phyloP scores from a whole-genome alignment of 495 filamentous ascomycete genomes.

The Neurospora sp. region DNA sequence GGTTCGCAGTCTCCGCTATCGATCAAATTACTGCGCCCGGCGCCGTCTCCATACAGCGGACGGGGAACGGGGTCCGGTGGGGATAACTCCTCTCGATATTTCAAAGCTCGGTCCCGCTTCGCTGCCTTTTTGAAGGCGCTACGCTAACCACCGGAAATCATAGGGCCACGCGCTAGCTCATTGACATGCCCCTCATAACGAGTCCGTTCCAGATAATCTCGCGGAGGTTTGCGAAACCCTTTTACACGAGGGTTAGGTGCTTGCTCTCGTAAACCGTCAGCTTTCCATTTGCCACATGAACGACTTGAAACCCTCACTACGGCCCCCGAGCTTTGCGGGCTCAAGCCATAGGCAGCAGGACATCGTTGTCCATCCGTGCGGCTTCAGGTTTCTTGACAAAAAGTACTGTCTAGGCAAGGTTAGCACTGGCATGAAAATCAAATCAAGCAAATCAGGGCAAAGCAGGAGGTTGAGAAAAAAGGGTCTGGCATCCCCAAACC shows the following conservation, averaged over 20 bases:
- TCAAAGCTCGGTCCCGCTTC: background rate
- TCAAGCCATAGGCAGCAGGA: background rate
- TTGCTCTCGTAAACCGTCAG: background rate
- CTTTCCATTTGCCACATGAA: background rate
- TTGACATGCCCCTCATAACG: background rate
- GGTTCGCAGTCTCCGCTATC: background rate
- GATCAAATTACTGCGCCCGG: background rate
- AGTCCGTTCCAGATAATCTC: background rate
- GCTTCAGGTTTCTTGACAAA: background rate
- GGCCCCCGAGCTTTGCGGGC: background rate
- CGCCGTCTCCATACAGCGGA: background rate
- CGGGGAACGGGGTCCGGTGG: background rate
- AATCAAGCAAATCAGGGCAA: background rate
- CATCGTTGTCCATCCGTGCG: background rate
- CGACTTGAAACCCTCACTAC: background rate
- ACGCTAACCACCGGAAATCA: background rate
- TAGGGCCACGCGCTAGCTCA: background rate
- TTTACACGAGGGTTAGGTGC: background rate
- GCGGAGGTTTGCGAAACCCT: background rate
- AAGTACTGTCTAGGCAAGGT: background rate
- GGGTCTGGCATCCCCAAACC: background rate
- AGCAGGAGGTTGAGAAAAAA: background rate
- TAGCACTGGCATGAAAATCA: background rate
- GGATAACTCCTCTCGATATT: background rate
- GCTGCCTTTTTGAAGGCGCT: background rate